These are phyloP conservation scores for Gynandropsis gynandra DNA, from an alignment of 345 rosid genomes.

Conservation along the genomic window DNA sequence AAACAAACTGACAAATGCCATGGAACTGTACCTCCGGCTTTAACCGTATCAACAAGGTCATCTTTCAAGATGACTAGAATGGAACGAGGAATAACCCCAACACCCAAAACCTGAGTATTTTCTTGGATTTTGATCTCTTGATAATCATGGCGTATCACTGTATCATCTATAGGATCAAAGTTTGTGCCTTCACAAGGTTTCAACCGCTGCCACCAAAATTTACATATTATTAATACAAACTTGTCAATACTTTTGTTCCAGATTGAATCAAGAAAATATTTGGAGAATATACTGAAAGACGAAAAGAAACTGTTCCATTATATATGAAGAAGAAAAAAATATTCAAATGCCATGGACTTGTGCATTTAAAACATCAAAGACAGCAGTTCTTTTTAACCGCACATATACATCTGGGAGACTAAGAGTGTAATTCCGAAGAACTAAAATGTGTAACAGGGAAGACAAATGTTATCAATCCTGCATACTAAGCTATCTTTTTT, in stretches of 20 bases:
- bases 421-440: too few relatives aligned
- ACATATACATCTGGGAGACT: too few relatives aligned
- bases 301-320: background rate
- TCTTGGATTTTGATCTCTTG: slow-evolving; percentile 97
- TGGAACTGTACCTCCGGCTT: slow-evolving; percentile 79
- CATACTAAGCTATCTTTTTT: too few relatives aligned
- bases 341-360: background rate
- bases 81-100: slow-evolving; percentile 94
- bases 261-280: background rate
- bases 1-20: slow-evolving; percentile 5
- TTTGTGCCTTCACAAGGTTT: slow-evolving; percentile 72
- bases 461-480: too few relatives aligned
- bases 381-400: too few relatives aligned
- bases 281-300: background rate
- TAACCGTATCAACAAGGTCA: slow-evolving; percentile 92
- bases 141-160: slow-evolving; percentile 71
- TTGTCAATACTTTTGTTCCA: background rate
- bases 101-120: slow-evolving; percentile 79
- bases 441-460: too few relatives aligned
- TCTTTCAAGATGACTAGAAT: slow-evolving; percentile 66
- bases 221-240: slow-evolving; percentile 1
- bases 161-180: slow-evolving; percentile 59
- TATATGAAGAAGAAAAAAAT: background rate
- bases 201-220: slow-evolving; percentile 42
- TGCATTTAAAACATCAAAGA: too few relatives aligned